These are phyloP conservation scores for Serendipita sp. DNA, from an alignment of 1,284 basidiomycete genomes.

Conservation along the genomic window DNA sequence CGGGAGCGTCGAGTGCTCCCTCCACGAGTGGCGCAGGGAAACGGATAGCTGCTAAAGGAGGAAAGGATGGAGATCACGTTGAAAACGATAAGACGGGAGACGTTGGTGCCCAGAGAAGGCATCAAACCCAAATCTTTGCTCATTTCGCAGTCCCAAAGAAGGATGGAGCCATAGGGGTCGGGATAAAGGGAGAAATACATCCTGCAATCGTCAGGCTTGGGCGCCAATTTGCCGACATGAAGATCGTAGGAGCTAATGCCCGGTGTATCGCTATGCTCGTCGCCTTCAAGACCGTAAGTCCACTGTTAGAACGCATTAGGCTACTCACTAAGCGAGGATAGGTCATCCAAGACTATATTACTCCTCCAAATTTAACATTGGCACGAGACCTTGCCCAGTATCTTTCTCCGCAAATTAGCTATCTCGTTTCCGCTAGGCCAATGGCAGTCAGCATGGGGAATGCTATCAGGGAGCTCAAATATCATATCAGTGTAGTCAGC, in stretches of 20 bases:
- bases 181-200: conserved; percentile 68
- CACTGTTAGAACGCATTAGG: conserved; percentile 7
- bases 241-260: conserved; percentile 77
- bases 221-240: conserved; percentile 71
- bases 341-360: conserved; percentile 79
- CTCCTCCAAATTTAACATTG: conserved; percentile 68
- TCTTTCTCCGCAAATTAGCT: conserved; percentile 80
- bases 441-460: conserved; percentile 96
- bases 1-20: conserved; percentile 11
- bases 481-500: conserved; percentile 85
- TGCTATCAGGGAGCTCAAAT: conserved; percentile 86
- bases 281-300: conserved; percentile 66
- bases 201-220: conserved; percentile 65
- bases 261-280: conserved; percentile 76
- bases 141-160: conserved; percentile 63
- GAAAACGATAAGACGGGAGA: conserved; percentile 31
- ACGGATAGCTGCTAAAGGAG: conserved; percentile 13
- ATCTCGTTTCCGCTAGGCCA: conserved; percentile 73
- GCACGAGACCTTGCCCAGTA: conserved; percentile 78
- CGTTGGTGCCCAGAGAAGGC: conserved; percentile 19
- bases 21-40: conserved; percentile 15
- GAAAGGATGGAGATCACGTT: conserved; percentile 17
- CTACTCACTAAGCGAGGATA: conserved; percentile 20
- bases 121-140: conserved; percentile 49
- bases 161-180: conserved; percentile 29